Base-by-base conservation (phyloP, 257 asterid species). In the Anisodus tanguticus region DNA sequence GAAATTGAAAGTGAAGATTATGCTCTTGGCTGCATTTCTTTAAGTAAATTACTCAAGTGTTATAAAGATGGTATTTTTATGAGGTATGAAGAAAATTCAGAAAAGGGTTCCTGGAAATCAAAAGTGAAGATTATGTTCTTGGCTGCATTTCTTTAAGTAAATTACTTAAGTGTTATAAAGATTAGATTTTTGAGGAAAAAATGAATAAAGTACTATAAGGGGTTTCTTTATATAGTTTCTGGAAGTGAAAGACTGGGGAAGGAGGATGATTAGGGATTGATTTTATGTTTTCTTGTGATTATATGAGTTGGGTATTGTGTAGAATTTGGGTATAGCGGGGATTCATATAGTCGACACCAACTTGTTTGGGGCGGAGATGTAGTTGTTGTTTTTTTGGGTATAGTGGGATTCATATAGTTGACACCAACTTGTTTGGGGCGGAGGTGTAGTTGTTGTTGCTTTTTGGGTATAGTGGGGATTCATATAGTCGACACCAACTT, bases 151-250 rank as follows among this genome's bases (percentile, higher is more conserved):
- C n/a, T 26, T 41, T 4, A 74, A 74, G 81, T 74, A 51, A 76
- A 51, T 26, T 76, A 59, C 1, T 31, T 19, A 51, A 26, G 1
- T 51, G 22, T 51, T 22, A 0, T 2, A 53, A 76, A 53, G 64
- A 53, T 77, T 39, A 8, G 84, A 31, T 41, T 83, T 81, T 57
- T 70, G 84, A 83, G 79, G 81, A 83, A 58, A 80, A 89, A 82
- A 86, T 45, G 79, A 71, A 71, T 22, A 10, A n/a, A 71, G 4
- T 71, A 71, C 57, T 43, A n/a, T 45, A 71, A 43, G 79, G 79
- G 79, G 37, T 41, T 71, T 71, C 39, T 45, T 43, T 71, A 2
- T 71, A 71, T n/a, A 31, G 51, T 82, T 77, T 41, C 31, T 69
- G 26, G 1, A 8, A 69, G 54, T 69, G 31, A 69, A 39, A 41